Base-by-base conservation (phyloP, 2,329 filamentous ascomycete species). In the Aureobasidium melanogenum region DNA sequence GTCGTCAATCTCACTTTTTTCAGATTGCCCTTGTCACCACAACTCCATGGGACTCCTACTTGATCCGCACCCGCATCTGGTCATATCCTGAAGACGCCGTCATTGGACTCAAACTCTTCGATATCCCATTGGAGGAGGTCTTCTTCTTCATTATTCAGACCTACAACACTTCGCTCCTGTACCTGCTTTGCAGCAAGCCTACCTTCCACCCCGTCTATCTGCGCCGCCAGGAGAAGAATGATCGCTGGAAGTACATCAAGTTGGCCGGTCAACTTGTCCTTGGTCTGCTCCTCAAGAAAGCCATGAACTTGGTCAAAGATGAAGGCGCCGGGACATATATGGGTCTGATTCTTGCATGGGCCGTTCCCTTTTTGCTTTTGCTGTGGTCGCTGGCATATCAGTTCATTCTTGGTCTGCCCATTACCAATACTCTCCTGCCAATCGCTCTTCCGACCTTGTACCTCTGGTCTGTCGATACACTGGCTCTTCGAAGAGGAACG, bases 141-240 rank as follows among this genome's bases (percentile, higher is more conserved):
- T 90, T 90, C 74, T 91, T 91, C 78, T 91, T 91, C 70, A 73
- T 88, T 19, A 82, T 91, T 26, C 88, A 91, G 73, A 90, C 88
- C 1, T 90, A 88, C 72, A 88, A 84, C 68, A 89, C 87, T 0
- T 80, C 83, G 0, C 73, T 89, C 54, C 70, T 91, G 9, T 91
- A 90, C 67, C 77, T 88, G 10, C 72, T 89, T 1, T 71, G 86
- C 22, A 88, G 81, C 72, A 89, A 88, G 70, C 79, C 84, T 0
- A 77, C 80, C 12, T 76, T 88, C 8, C 79, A 87, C 61, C 76
- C 82, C 2, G 71, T 72, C 15, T 82, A 82, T 65, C 70, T 86
- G 47, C 75, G 74, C 28, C 73, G 74, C 63, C 75, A 77, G 64
- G 69, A 69, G 30, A 68, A 71, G 34, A 61, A 60, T 38, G 68